Conservation (phyloP, 2,329 filamentous ascomycete genomes). For the Peltaster fructicola region DNA sequence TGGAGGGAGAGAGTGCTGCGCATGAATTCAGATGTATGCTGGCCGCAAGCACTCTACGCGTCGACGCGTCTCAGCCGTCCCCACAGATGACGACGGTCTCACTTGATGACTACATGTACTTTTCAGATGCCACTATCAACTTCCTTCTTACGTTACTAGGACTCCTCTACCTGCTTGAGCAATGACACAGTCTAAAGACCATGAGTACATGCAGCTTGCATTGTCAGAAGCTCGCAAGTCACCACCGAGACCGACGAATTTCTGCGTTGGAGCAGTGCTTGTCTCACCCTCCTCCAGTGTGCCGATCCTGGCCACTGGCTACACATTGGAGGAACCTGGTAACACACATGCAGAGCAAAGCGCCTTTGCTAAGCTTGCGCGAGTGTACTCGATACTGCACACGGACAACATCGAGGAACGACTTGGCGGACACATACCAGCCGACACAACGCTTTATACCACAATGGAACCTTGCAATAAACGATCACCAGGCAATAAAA, state of each 20-base stretch:
- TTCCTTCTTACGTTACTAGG: too few relatives aligned
- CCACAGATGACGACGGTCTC: too few relatives aligned
- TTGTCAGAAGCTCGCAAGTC: constrained; percentile 62
- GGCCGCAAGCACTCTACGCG: too few relatives aligned
- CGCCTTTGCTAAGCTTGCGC: constrained; percentile 57
- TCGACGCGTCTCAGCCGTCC: too few relatives aligned
- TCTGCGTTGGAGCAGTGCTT: constrained; percentile 83
- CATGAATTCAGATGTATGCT: too few relatives aligned
- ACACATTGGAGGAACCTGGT: constrained; percentile 74
- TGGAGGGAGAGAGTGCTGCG: too few relatives aligned
- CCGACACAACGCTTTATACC: constrained; percentile 57
- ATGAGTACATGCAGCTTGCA: constrained; percentile 47
- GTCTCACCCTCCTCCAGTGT: constrained; percentile 30
- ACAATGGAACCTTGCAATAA: constrained; percentile 77
- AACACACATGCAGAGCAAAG: constrained; percentile 97
- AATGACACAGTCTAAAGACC: constrained; percentile 1
- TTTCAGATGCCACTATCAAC: too few relatives aligned
- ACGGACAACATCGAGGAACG: constrained; percentile 30
- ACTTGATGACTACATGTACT: too few relatives aligned
- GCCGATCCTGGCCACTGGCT: constrained; percentile 60
- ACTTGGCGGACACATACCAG: constrained; percentile 34
- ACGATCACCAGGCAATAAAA: constrained; percentile 53
- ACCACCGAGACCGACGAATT: constrained; percentile 77
- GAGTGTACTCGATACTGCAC: constrained; percentile 9
- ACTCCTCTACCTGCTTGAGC: too few relatives aligned